A percentile compares a stretch with the other conserved stretches of the same genome.
phyloP scores from a whole-genome alignment of 108 stramenopile species.

The Aurantiochytrium sp. region DNA sequence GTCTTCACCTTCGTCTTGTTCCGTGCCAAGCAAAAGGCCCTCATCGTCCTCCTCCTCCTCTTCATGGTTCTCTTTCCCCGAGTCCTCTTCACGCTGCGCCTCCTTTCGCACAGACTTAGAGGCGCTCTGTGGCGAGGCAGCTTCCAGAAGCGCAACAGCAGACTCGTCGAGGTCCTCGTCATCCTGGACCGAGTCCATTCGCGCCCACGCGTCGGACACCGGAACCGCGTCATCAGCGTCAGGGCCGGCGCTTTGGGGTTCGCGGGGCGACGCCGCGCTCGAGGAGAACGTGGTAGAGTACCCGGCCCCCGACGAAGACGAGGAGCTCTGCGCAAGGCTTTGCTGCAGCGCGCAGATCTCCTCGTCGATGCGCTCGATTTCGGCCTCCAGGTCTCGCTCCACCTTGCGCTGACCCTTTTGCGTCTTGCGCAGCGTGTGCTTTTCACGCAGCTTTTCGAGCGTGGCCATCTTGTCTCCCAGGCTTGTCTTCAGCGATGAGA shows the following conservation, averaged over 20 bases:
- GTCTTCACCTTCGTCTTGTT: background rate
- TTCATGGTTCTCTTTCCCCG: background rate
- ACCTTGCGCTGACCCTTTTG: background rate
- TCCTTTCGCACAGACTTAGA: no score
- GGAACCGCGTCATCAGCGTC: background rate
- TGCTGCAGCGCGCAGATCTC: background rate
- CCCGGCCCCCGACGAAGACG: background rate
- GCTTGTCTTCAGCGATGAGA: background rate
- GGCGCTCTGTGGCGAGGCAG: no score
- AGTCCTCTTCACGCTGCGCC: no score
- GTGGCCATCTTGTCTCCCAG: background rate
- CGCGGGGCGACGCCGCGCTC: background rate
- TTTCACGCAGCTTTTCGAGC: background rate
- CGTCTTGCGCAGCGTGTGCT: background rate
- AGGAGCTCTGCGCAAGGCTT: background rate
- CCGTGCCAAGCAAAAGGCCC: no score
- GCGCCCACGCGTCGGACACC: background rate
- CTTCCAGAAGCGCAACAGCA: background rate
- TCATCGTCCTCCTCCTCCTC: background rate
- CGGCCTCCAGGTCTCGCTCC: background rate
- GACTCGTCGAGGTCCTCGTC: background rate
- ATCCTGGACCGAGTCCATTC: background rate
- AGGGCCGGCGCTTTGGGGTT: no score
- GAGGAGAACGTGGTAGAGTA: background rate
- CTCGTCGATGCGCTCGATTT: background rate